phyloP scores from a whole-genome alignment of 108 stramenopile genomes.

The Hondaea fermentalgiana region DNA sequence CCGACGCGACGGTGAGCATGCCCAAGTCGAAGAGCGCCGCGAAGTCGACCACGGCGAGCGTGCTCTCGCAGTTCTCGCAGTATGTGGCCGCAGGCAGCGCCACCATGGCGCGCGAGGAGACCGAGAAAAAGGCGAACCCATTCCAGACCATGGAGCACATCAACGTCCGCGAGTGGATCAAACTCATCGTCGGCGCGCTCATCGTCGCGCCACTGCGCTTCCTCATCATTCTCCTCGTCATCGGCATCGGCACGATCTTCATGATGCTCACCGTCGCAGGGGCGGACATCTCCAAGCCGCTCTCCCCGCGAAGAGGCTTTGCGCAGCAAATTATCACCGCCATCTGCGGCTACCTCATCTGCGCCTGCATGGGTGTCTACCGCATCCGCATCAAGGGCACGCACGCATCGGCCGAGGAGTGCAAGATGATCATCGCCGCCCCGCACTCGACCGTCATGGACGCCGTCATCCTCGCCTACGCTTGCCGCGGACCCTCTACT shows the following conservation, averaged over 20 bases:
- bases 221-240: neutral
- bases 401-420: neutral
- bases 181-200: neutral
- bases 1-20: too few species aligned
- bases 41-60: too few species aligned
- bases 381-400: neutral
- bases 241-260: neutral
- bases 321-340: neutral
- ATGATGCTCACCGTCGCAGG: neutral
- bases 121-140: neutral
- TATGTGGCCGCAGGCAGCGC: neutral
- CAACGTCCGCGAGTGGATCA: slow-evolving; percentile 9
- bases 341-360: neutral
- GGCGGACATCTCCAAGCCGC: neutral
- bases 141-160: slow-evolving; percentile 2
- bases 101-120: neutral
- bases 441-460: slow-evolving; percentile 9
- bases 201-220: neutral
- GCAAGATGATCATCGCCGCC: neutral
- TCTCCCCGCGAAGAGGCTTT: neutral
- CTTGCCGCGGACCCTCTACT: neutral
- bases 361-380: slow-evolving; percentile 14
- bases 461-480: neutral
- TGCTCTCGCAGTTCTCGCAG: neutral
- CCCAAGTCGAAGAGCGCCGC: too few species aligned